These are phyloP conservation scores for Fusarium nematophilum DNA, from an alignment of 2,329 filamentous ascomycete species.

Conservation along the genomic window DNA sequence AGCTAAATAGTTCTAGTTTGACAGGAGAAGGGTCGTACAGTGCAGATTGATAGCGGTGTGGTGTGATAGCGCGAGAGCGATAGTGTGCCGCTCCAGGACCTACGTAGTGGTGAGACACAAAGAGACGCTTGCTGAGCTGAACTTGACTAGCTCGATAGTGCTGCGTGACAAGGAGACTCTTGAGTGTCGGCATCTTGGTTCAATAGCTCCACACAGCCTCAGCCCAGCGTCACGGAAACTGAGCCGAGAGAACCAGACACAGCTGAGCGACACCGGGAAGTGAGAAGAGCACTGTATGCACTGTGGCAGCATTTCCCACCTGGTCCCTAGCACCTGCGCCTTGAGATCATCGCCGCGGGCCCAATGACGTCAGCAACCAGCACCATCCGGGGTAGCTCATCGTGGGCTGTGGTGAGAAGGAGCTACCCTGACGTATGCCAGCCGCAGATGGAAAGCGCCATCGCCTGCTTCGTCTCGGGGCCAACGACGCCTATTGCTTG, in stretches of 20 bases:
- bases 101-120: slow-evolving; percentile 20
- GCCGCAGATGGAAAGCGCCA: slow-evolving; percentile 31
- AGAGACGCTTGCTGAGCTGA: not conserved
- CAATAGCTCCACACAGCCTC: not conserved
- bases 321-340: slow-evolving; percentile 26
- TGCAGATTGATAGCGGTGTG: slow-evolving; percentile 27
- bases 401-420: slow-evolving; percentile 24
- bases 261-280: slow-evolving; percentile 17
- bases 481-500: slow-evolving; percentile 31
- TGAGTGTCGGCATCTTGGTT: not conserved
- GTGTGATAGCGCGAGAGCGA: not conserved
- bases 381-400: slow-evolving; percentile 40
- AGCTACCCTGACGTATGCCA: slow-evolving; percentile 39
- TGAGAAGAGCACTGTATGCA: slow-evolving; percentile 13
- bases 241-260: not conserved
- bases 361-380: slow-evolving; percentile 40
- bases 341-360: slow-evolving; percentile 39
- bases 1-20: not conserved
- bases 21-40: slow-evolving; percentile 20
- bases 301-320: slow-evolving; percentile 12
- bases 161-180: not conserved
- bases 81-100: too few relatives aligned
- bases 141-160: too few relatives aligned
- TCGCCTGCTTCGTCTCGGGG: slow-evolving; percentile 25
- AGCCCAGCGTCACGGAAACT: slow-evolving; percentile 4